Percentiles rank a stretch among this genome's conserved stretches.
Conservation (phyloP, 1,284 basidiomycete genomes). For the Ganoderma lucidum region DNA sequence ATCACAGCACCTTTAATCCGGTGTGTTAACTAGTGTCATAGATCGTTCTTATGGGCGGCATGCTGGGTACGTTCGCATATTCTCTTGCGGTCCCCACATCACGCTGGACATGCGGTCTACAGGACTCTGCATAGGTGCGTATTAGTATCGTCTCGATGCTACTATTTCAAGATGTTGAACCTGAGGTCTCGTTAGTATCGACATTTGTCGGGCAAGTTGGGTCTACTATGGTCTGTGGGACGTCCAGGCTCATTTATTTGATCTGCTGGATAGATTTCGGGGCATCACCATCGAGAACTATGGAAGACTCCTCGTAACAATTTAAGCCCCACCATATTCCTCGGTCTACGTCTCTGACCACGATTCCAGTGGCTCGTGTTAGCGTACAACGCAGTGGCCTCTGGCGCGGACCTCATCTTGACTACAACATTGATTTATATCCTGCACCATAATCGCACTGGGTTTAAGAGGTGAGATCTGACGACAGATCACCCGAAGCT, state of each 20-base stretch:
- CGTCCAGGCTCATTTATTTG: not conserved
- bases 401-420: not conserved
- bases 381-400: not conserved
- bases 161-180: no score
- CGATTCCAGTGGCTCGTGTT: not conserved
- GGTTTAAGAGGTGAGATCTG: constrained; percentile 4
- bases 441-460: constrained; percentile 8
- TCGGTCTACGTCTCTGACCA: no score
- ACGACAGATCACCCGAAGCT: not conserved
- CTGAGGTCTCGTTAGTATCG: not conserved
- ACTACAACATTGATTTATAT: not conserved
- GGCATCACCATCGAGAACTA: not conserved
- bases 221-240: not conserved
- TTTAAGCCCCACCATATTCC: no score
- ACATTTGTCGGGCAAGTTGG: not conserved
- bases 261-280: not conserved
- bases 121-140: not conserved
- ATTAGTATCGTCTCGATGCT: not conserved
- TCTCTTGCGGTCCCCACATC: not conserved
- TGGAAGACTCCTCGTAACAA: not conserved
- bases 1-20: no score
- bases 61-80: not conserved
- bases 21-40: not conserved
- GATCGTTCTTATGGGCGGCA: not conserved
- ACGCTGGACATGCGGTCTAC: not conserved